Conservation (phyloP, 148 eudicot species). For the Cornus florida region DNA sequence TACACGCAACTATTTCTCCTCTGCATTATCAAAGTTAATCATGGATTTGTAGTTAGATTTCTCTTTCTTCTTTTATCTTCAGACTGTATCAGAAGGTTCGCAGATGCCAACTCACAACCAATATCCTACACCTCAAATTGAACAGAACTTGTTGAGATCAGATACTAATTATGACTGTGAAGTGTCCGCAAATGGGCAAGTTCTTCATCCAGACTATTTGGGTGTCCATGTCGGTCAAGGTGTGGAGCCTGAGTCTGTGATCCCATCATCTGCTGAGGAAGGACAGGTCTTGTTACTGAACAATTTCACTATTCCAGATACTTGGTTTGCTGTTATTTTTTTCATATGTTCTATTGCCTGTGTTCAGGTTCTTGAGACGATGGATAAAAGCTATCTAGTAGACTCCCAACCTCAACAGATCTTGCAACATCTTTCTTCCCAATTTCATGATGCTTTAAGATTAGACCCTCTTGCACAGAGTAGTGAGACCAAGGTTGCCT, state of each 20-base stretch:
- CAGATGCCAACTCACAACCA: constrained; percentile 47
- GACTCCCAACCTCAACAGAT: constrained; percentile 54
- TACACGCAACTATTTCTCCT: constrained; percentile 18
- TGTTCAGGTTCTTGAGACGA: constrained; percentile 45
- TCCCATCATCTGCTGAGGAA: constrained; percentile 39
- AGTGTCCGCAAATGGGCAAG: constrained; percentile 57
- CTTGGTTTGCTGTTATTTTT: neutral
- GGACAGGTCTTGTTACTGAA: constrained; percentile 42
- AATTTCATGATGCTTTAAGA: constrained; percentile 66
- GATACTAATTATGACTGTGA: constrained; percentile 51
- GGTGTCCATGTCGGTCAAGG: constrained; percentile 39
- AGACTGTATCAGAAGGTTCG: constrained; percentile 60
- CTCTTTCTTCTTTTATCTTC: constrained; percentile 7
- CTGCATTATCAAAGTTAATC: neutral
- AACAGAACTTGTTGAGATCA: constrained; percentile 45
- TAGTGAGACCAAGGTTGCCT: constrained; percentile 56
- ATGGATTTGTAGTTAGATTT: neutral
- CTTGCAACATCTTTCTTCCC: constrained; percentile 79
- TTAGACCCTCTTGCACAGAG: constrained; percentile 44
- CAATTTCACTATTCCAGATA: neutral
- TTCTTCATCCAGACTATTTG: constrained; percentile 46
- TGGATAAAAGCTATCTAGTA: constrained; percentile 39
- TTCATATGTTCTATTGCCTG: neutral
- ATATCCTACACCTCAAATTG: constrained; percentile 46
- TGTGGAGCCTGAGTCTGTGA: constrained; percentile 38